Evolutionary conservation across 192 early-diverging fungal species (phyloP).

Genomic region (Phlyctochytrium bullatum): DNA sequence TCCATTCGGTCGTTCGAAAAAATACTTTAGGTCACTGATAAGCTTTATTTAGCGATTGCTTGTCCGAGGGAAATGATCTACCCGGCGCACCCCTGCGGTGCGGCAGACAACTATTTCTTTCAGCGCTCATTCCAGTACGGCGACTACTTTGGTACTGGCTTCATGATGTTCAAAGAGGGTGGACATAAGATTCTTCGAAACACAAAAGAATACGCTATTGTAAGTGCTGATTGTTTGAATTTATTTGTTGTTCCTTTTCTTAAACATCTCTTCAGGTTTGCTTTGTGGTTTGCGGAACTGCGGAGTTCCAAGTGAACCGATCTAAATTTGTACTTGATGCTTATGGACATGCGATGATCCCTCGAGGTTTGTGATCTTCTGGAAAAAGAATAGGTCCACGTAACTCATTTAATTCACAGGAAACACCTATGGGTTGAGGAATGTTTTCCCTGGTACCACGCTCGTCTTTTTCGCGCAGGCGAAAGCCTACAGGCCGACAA

Average conservation of each 20-base stretch:
- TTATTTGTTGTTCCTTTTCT: background rate
- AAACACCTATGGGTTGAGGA: background rate
- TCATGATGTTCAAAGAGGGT: background rate
- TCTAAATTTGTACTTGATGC: background rate
- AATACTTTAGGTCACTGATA: background rate
- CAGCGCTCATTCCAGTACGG: background rate
- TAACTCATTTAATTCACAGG: background rate
- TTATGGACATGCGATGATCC: background rate
- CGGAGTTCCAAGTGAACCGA: background rate
- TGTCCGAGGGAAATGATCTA: background rate
- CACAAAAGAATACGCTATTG: background rate
- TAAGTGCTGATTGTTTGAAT: background rate
- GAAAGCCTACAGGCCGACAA: no score
- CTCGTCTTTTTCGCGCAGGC: background rate
- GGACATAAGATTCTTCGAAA: background rate
- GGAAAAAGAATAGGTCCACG: background rate
- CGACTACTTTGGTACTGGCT: background rate
- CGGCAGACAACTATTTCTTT: background rate
- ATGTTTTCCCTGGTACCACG: background rate
- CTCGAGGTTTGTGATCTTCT: background rate
- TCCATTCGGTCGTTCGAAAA: background rate
- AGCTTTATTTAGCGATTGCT: background rate
- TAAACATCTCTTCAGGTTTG: background rate
- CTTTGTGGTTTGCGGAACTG: background rate
- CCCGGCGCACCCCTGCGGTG: background rate